phyloP scores from a whole-genome alignment of 1,139 yeast genomes.

The Geotrichum candidum region DNA sequence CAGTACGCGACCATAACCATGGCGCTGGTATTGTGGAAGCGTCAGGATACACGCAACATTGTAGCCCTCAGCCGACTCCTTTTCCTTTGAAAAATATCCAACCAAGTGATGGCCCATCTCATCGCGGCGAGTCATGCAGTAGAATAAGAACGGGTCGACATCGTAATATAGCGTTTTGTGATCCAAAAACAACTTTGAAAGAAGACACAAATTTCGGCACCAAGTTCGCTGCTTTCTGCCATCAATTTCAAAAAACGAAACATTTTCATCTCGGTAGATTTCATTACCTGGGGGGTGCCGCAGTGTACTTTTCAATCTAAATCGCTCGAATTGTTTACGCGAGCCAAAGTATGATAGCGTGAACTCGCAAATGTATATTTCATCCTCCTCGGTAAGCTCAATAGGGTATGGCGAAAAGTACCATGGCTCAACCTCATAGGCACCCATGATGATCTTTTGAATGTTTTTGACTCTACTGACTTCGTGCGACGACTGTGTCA shows the following conservation, averaged over 20 bases:
- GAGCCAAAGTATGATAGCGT: slow-evolving; percentile 86
- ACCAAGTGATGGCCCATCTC: slow-evolving; percentile 90
- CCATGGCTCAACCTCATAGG: slow-evolving; percentile 95
- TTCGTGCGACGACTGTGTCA: slow-evolving; percentile 81
- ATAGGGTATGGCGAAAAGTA: slow-evolving; percentile 96
- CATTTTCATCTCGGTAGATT: slow-evolving; percentile 78
- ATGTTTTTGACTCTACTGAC: slow-evolving; percentile 88
- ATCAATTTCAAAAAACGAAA: slow-evolving; percentile 90
- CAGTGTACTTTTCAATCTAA: slow-evolving; percentile 71
- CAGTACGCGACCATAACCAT: slow-evolving; percentile 84
- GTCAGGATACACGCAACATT: slow-evolving; percentile 96
- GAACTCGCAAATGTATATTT: slow-evolving; percentile 84
- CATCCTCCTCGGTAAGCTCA: slow-evolving; percentile 87
- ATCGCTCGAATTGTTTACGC: slow-evolving; percentile 83
- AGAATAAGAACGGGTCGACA: slow-evolving; percentile 93
- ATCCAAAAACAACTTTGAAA: slow-evolving; percentile 83
- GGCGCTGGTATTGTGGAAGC: slow-evolving; percentile 90
- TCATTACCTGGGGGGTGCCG: slow-evolving; percentile 98
- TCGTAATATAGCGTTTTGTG: slow-evolving; percentile 95
- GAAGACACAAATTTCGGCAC: slow-evolving; percentile 89
- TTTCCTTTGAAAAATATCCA: slow-evolving; percentile 94
- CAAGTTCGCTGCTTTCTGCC: slow-evolving; percentile 93
- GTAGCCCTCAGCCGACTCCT: slow-evolving; percentile 92
- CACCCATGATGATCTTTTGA: slow-evolving; percentile 72
- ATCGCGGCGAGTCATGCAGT: slow-evolving; percentile 88